Conservation (phyloP, 225 moss, liverwort and hornwort genomes). For the Marchantia polymorpha region DNA sequence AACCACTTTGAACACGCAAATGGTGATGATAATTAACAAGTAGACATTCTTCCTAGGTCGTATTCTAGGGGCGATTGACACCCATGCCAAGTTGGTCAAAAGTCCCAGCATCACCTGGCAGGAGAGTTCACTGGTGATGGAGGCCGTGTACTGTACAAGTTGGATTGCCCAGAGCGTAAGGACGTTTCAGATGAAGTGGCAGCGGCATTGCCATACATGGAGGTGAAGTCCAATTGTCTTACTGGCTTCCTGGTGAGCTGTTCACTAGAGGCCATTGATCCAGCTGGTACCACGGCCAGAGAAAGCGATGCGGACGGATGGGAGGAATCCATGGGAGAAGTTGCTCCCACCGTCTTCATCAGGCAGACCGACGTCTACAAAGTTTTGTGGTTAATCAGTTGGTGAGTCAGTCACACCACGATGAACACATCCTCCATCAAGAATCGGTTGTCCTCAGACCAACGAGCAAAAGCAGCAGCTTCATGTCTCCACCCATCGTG, state of each 20-base stretch:
- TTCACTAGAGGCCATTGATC: slow-evolving; percentile 33
- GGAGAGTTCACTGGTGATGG: slow-evolving; percentile 52
- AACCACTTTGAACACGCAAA: background rate
- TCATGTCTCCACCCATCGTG: slow-evolving; percentile 23
- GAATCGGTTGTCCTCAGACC: background rate
- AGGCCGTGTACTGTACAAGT: slow-evolving; percentile 38
- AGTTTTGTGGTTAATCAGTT: background rate
- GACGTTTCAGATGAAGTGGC: slow-evolving; percentile 44
- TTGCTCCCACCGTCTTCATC: slow-evolving; percentile 28
- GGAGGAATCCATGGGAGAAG: slow-evolving; percentile 35
- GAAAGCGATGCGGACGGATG: slow-evolving; percentile 40
- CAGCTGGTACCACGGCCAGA: slow-evolving; percentile 31
- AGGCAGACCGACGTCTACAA: too few species aligned
- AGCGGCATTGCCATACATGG: slow-evolving; percentile 42
- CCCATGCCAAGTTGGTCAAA: background rate
- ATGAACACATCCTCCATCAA: background rate
- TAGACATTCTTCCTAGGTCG: background rate
- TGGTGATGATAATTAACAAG: background rate
- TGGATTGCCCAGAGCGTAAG: slow-evolving; percentile 43
- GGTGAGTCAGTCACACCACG: background rate
- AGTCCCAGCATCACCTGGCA: slow-evolving; percentile 31
- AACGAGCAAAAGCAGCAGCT: slow-evolving; percentile 7
- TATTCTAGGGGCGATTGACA: background rate
- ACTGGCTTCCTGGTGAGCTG: slow-evolving; percentile 46
- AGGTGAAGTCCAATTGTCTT: slow-evolving; percentile 54